These are phyloP conservation scores for Boletus reticulatus DNA, from an alignment of 768 basidiomycete genomes.

Conservation along the genomic window DNA sequence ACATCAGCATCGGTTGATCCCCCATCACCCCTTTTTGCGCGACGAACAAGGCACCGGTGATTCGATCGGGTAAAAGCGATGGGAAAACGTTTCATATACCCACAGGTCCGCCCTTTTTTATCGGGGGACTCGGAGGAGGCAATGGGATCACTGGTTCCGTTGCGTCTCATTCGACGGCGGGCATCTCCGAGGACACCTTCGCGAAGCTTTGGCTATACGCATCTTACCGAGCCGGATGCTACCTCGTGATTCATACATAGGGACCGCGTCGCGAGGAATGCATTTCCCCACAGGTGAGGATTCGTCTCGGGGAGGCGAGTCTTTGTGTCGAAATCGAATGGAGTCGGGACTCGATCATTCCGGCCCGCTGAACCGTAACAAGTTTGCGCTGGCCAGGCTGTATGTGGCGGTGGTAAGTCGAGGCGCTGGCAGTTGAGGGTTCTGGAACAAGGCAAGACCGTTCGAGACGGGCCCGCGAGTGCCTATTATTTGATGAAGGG, in stretches of 20 bases:
- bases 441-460: conserved; percentile 69
- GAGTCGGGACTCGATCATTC: conserved; percentile 55
- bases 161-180: conserved; percentile 53
- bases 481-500: conserved; percentile 18
- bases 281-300: conserved; percentile 89
- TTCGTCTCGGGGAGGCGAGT: conserved; percentile 84
- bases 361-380: neutral
- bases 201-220: conserved; percentile 61
- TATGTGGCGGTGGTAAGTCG: conserved; percentile 81
- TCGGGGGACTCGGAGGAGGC: conserved; percentile 85
- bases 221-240: conserved; percentile 60
- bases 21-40: conserved; percentile 93
- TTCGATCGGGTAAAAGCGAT: conserved; percentile 85
- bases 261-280: conserved; percentile 69
- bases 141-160: conserved; percentile 48
- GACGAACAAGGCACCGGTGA: conserved; percentile 71
- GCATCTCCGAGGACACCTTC: conserved; percentile 16
- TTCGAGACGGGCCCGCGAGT: conserved; percentile 76
- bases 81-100: conserved; percentile 86
- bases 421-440: neutral
- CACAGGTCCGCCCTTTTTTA: conserved; percentile 80
- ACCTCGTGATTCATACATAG: conserved; percentile 49
- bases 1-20: conserved; percentile 65
- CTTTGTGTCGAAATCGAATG: conserved; percentile 93
- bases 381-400: conserved; percentile 64